Evolutionary conservation across 2,329 filamentous ascomycete genomes (phyloP), one percentile per base, ranked within the genome.

Genomic region (Monilinia polystroma): DNA sequence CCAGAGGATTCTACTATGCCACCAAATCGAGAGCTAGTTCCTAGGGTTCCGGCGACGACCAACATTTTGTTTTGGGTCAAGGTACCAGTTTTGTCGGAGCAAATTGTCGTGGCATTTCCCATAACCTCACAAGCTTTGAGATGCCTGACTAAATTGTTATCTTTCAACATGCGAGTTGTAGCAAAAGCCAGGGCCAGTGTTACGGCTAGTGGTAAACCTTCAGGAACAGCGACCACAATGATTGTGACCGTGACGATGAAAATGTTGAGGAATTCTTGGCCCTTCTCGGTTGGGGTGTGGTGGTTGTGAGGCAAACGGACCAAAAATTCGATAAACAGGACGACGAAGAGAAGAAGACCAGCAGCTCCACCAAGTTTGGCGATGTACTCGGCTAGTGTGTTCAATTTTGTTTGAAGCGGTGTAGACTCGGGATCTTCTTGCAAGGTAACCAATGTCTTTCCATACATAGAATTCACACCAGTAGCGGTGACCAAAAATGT

Each of bases 41-140:
- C 89, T 52, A 91, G 78, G 6, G 88, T 87, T 8, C 89, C 90
- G 35, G 90, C 87, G 41, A 93, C 90, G 1, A 92, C 89, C 0
- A 87, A 90, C 88, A 91, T 91, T 76, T 87, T 87, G 74, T 91
- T 91, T 67, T 90, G 88, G 0, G 89, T 92, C 23, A 92, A 78
- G 6, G 89, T 92, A 60, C 89, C 89, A 1, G 89, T 92, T 78
- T 92, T 92, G 76, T 92, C 91, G 4, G 90, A 93, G 77, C 91
- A 94, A 47, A 94, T 89, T 0, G 90, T 90, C 2, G 86, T 89
- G 3, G 86, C 86, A 72, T 90, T 90, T 6, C 87, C 87, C 87
- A 90, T 90, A 3, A 87, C 89, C 76, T 90, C 88, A 74, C 87
- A 90, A 67, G 87, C 87, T 67, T 86, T 83, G 38, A 90, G 80